Conservation (phyloP, 768 basidiomycete genomes). For the Mycena olivaceomarginata region DNA sequence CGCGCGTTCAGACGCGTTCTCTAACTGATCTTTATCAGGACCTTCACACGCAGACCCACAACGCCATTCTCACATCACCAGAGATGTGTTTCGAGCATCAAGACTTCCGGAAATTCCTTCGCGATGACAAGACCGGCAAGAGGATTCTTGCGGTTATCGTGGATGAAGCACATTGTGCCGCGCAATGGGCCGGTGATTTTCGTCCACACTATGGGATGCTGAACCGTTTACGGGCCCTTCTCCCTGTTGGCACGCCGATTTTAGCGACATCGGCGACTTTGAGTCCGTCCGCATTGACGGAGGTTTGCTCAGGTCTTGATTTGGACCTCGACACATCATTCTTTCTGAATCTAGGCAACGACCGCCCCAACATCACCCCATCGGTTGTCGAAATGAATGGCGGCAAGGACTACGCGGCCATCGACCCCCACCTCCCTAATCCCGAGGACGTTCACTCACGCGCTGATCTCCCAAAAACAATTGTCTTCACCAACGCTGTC, state of each 20-base stretch:
- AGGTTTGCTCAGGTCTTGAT: conserved; percentile 49
- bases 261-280: conserved; percentile 59
- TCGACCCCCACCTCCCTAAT: conserved; percentile 17
- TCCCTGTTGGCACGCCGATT: conserved; percentile 54
- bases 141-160: conserved; percentile 52
- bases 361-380: conserved; percentile 53
- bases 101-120: conserved; percentile 51
- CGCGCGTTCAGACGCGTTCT: background rate
- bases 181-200: conserved; percentile 60
- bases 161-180: conserved; percentile 64
- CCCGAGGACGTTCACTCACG: background rate
- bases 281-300: conserved; percentile 48
- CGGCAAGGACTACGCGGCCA: conserved; percentile 21
- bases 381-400: conserved; percentile 23
- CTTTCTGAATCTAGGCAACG: conserved; percentile 60
- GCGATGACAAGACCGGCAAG: conserved; percentile 1
- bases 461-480: conserved; percentile 31
- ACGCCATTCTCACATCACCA: conserved; percentile 58
- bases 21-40: conserved; percentile 45
- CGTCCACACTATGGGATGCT: conserved; percentile 53
- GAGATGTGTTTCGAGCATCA: conserved; percentile 62
- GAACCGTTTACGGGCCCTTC: conserved; percentile 51
- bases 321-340: conserved; percentile 50
- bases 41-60: conserved; percentile 46
- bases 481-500: conserved; percentile 48